Percentiles rank a stretch among this genome's conserved stretches.
Conservation (phyloP, 2,329 filamentous ascomycete genomes). For the Sporothrix globosa region DNA sequence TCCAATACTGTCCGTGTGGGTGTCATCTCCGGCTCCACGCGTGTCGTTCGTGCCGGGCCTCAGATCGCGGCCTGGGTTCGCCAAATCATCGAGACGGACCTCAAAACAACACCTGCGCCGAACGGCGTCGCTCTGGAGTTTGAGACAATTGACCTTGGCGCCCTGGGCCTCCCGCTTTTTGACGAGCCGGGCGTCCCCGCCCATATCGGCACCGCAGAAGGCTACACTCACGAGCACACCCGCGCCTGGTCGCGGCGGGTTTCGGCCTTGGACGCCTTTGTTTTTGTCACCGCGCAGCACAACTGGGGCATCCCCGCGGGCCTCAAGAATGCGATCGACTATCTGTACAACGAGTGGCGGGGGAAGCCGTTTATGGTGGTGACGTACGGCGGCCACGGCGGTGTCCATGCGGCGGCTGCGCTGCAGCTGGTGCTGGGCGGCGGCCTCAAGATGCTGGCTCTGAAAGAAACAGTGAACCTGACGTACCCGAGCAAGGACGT, state of each 20-base stretch:
- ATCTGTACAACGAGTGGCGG: slow-evolving; percentile 55
- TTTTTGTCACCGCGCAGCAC: slow-evolving; percentile 46
- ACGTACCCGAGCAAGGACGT: slow-evolving; percentile 36
- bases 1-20: slow-evolving; percentile 36
- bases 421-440: slow-evolving; percentile 39
- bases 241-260: slow-evolving; percentile 44
- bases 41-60: slow-evolving; percentile 38
- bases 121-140: slow-evolving; percentile 29
- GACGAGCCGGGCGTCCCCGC: slow-evolving; percentile 44
- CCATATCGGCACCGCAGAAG: slow-evolving; percentile 39
- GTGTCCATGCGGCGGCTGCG: slow-evolving; percentile 39
- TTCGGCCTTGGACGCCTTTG: slow-evolving; percentile 42
- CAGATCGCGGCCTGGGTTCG: slow-evolving; percentile 38
- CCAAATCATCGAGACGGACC: slow-evolving; percentile 34
- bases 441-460: slow-evolving; percentile 37
- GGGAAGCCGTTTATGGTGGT: slow-evolving; percentile 54
- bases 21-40: slow-evolving; percentile 40
- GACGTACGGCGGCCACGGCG: slow-evolving; percentile 51
- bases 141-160: slow-evolving; percentile 41
- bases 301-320: slow-evolving; percentile 54
- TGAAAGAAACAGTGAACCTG: slow-evolving; percentile 38
- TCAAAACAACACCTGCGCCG: neutral
- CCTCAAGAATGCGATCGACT: slow-evolving; percentile 58
- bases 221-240: slow-evolving; percentile 44
- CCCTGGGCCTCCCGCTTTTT: slow-evolving; percentile 45